Evolutionary conservation across 1,284 basidiomycete genomes (phyloP).

Genomic region (Ustilago lituana): DNA sequence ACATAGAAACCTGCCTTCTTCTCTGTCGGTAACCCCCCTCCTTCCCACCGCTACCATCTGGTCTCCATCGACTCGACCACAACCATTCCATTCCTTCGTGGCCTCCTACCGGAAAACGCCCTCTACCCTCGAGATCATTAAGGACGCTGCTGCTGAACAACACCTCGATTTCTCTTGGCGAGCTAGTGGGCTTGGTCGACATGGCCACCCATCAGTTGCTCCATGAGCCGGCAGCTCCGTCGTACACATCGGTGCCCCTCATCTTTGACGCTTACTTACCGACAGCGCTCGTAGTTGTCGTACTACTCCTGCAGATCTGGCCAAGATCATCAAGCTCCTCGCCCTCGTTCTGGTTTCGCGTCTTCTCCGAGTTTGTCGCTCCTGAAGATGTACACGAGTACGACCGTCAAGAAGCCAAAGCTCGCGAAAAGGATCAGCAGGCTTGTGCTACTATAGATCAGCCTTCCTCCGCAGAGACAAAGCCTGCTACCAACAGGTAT

Average conservation of each 20-base stretch:
- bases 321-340: conserved; percentile 1
- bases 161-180: no score
- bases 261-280: conserved; percentile 28
- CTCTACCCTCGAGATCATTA: no score
- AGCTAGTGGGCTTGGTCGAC: neutral
- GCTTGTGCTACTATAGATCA: neutral
- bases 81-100: no score
- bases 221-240: conserved; percentile 7
- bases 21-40: no score
- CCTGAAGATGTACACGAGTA: conserved; percentile 32
- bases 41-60: no score
- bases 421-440: conserved; percentile 8
- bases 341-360: conserved; percentile 4
- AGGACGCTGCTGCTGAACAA: no score
- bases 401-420: conserved; percentile 14
- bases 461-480: neutral
- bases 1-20: no score
- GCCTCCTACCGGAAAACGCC: no score
- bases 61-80: no score
- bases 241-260: conserved; percentile 11
- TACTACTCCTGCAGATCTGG: conserved; percentile 6
- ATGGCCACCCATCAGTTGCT: neutral
- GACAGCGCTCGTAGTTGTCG: conserved; percentile 8
- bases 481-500: neutral
- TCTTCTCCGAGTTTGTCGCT: conserved; percentile 22